phyloP scores from a whole-genome alignment of 2,329 filamentous ascomycete species.

The Alternaria sp. region DNA sequence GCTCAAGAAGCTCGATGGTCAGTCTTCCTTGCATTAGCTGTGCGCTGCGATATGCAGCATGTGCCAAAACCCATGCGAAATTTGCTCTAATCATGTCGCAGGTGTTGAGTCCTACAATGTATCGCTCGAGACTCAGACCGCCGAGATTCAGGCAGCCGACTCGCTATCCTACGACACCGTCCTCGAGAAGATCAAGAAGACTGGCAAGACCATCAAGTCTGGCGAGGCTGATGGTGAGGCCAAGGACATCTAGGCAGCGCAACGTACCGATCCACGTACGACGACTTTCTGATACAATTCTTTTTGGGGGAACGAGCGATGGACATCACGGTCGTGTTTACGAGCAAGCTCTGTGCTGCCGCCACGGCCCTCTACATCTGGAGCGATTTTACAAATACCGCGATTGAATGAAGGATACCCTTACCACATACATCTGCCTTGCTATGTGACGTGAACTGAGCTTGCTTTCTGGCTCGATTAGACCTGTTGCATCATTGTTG shows the following conservation, averaged over 20 bases:
- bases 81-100: conserved; percentile 52
- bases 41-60: background rate
- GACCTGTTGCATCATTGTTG: background rate
- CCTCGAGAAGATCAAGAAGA: conserved; percentile 90
- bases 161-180: conserved; percentile 80
- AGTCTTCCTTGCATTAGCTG: conserved; percentile 39
- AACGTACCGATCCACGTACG: background rate
- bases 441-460: background rate
- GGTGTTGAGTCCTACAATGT: conserved; percentile 89
- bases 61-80: background rate
- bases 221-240: conserved; percentile 72
- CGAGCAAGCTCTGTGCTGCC: conserved; percentile 10
- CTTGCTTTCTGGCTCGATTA: background rate
- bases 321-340: conserved; percentile 22
- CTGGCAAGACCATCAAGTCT: conserved; percentile 88
- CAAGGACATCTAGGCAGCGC: conserved; percentile 36
- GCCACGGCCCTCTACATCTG: conserved; percentile 14
- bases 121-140: conserved; percentile 85
- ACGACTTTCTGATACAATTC: conserved; percentile 20
- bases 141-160: conserved; percentile 76
- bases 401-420: conserved; percentile 14
- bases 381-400: conserved; percentile 4
- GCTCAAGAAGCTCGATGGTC: conserved; percentile 90
- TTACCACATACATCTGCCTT: background rate
- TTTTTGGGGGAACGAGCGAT: conserved; percentile 29